Conservation (phyloP, 2,329 filamentous ascomycete species). For the Aspergillus terreus region DNA sequence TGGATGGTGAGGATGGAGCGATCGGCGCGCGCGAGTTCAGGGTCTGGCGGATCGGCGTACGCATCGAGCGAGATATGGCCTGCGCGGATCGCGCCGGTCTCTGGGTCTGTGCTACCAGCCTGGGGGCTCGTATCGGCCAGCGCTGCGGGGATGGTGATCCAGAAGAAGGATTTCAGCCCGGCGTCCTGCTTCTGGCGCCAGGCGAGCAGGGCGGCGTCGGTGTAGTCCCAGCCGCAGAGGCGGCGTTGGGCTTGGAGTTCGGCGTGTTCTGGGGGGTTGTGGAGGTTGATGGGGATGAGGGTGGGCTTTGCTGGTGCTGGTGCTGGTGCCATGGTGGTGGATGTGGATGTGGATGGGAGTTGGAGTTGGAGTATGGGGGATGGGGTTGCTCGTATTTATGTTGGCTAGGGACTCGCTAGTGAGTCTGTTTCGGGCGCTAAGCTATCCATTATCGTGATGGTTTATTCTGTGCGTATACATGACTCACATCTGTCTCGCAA, state of each 20-base stretch:
- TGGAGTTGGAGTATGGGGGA: background rate
- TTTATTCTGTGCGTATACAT: too few relatives aligned
- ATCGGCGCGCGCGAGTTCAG: constrained; percentile 11
- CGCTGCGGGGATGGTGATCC: constrained; percentile 9
- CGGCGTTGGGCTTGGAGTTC: constrained; percentile 13
- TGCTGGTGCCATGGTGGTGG: background rate
- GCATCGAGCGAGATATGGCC: constrained; percentile 29
- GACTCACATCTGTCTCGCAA: too few relatives aligned
- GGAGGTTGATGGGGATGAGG: constrained; percentile 16
- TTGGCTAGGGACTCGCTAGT: too few relatives aligned
- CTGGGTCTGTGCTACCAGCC: background rate
- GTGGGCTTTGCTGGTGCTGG: background rate
- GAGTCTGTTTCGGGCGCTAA: too few relatives aligned
- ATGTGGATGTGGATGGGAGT: background rate
- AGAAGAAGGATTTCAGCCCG: constrained; percentile 16
- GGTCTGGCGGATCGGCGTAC: constrained; percentile 11
- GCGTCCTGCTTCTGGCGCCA: constrained; percentile 13
- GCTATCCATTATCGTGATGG: too few relatives aligned
- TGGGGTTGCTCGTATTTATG: too few relatives aligned
- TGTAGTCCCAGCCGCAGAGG: constrained; percentile 15
- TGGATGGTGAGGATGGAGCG: constrained; percentile 18
- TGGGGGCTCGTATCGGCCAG: background rate
- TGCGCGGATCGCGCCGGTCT: constrained; percentile 6
- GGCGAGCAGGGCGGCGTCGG: constrained; percentile 1
- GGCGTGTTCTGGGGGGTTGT: constrained; percentile 7